Conservation (phyloP, 2,329 filamentous ascomycete species). For the Thelonectria discophora region DNA sequence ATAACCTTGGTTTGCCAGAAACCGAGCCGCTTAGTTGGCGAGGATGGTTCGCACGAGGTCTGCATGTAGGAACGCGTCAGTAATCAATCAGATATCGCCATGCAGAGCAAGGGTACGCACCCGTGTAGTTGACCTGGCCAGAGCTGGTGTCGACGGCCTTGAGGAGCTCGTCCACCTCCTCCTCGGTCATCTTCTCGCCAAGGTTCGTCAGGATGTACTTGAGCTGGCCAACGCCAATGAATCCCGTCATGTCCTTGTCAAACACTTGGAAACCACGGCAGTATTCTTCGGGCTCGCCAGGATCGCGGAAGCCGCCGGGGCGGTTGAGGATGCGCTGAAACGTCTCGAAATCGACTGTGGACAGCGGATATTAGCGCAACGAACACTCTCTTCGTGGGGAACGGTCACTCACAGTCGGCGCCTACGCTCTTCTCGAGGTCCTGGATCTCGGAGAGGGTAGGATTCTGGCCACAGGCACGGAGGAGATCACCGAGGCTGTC, state of each 20-base stretch:
- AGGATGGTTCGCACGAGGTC: constrained; percentile 88
- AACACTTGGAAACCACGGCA: constrained; percentile 99
- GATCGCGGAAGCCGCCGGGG: constrained; percentile 96
- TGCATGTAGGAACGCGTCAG: constrained; percentile 42
- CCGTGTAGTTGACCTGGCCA: constrained; percentile 97
- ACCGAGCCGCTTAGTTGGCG: constrained; percentile 69
- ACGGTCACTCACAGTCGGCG: constrained; percentile 79
- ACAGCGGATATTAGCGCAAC: constrained; percentile 21
- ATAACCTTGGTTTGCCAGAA: constrained; percentile 38
- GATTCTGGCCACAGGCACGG: constrained; percentile 97
- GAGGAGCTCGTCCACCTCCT: constrained; percentile 97
- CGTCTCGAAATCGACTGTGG: constrained; percentile 92
- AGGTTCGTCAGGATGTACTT: constrained; percentile 98
- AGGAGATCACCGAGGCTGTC: constrained; percentile 92
- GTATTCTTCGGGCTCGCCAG: constrained; percentile 97
- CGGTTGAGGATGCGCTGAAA: constrained; percentile 98
- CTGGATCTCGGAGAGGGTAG: constrained; percentile 89
- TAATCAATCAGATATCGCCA: no score
- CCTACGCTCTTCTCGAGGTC: constrained; percentile 92
- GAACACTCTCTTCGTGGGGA: neutral
- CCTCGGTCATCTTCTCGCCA: constrained; percentile 99
- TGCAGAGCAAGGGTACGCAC: constrained; percentile 54
- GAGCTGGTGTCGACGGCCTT: constrained; percentile 97
- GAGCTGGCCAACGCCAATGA: constrained; percentile 96
- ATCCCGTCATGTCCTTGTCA: constrained; percentile 98